Conservation (phyloP, 805 yeast species). For the Candida orba region DNA sequence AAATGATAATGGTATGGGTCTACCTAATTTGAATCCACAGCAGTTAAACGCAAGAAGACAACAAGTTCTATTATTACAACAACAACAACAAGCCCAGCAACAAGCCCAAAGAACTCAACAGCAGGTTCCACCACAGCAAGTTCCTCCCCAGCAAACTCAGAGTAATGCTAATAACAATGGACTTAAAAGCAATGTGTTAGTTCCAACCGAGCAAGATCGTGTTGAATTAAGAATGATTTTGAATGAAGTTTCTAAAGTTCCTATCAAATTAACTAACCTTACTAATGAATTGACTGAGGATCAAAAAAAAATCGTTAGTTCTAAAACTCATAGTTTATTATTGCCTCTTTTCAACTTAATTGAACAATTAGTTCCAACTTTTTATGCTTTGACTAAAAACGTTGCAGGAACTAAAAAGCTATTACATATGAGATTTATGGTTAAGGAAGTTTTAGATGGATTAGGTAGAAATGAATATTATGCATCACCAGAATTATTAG, state of each 20-base stretch:
- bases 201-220: constrained; percentile 55
- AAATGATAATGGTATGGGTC: constrained; percentile 1
- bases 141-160: constrained; percentile 3
- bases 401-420: constrained; percentile 69
- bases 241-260: constrained; percentile 62
- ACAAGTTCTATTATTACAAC: constrained; percentile 2
- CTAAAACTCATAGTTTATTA: constrained; percentile 45
- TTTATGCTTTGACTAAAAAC: constrained; percentile 68
- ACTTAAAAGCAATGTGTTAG: constrained; percentile 15
- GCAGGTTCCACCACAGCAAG: constrained; percentile 5
- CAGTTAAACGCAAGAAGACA: constrained; percentile 9
- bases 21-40: constrained; percentile 2
- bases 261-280: constrained; percentile 59
- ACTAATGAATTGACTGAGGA: constrained; percentile 53
- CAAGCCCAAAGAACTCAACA: constrained; percentile 5
- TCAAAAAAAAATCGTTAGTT: constrained; percentile 56
- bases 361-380: constrained; percentile 72
- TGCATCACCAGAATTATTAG: constrained; percentile 67
- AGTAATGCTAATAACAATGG: constrained; percentile 12
- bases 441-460: constrained; percentile 66
- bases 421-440: constrained; percentile 72
- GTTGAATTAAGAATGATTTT: constrained; percentile 52
- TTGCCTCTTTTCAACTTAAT: constrained; percentile 51
- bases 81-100: constrained; percentile 5
- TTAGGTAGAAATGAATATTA: constrained; percentile 57